Evolutionary conservation across 345 rosid genomes (phyloP), one percentile per base, ranked within the genome.

Genomic region (Citrus unshiu): DNA sequence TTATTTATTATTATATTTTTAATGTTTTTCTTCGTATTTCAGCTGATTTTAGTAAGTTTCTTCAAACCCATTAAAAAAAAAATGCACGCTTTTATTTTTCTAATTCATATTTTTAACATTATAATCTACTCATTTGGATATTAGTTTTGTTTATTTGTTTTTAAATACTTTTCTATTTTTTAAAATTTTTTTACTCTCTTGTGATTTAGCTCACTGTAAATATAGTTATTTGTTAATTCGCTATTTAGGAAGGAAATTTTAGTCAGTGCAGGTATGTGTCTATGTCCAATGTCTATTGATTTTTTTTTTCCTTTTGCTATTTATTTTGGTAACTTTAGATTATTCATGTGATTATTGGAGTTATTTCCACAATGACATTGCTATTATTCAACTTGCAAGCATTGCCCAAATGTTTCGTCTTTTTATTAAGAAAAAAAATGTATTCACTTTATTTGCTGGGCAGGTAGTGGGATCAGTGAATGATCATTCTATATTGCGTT

Each of bases 131-230:
- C 32, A 29, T 51, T 51, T 51, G 39, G 13, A 12, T 30, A 69
- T 43, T 46, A 24, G 73, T 25, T 43, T 27, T 18, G 22, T 29
- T 9, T 54, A 3, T 3, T 19, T 19, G 22, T 51, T 51, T 22
- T 4, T 21, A 51, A 18, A 4, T 51, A 4, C 9, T 46, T 16
- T 4, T 4, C 1, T 46, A 3, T 25, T 18, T 7, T 27, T 4
- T 3, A 19, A 25, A 68, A 9, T 35, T 34, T 73, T 60, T 7
- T 22, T 30, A 7, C 35, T 25, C n/a, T 24, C 18, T 59, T 74
- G n/a, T 74, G 24, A 74, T 74, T 74, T 74, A 74, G 39, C 59
- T 74, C 25, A 24, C 54, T 34, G 12, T 57, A 12, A 35, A 56
- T 3, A 16, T 32, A 25, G 12, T 58, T 58, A 22, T n/a, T 58